phyloP scores from a whole-genome alignment of 768 basidiomycete species.

The Pleurotus ostreatus region DNA sequence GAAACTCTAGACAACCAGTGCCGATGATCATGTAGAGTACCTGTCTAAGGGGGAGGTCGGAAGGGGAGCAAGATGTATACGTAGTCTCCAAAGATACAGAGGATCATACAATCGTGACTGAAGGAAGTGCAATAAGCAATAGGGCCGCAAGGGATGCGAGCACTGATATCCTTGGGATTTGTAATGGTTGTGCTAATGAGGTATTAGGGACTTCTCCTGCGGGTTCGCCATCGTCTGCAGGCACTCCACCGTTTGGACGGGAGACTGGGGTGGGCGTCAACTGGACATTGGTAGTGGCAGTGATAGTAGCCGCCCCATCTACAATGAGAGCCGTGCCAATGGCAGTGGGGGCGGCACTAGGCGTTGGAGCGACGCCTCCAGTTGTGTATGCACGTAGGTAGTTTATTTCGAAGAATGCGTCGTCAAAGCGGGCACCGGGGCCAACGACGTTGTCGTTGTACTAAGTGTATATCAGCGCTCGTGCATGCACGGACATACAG shows the following conservation, averaged over 20 bases:
- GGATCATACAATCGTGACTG: no score
- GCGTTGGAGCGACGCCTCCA: not conserved
- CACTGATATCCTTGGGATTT: no score
- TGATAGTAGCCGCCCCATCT: not conserved
- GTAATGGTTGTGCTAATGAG: no score
- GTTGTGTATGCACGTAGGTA: conserved; percentile 44
- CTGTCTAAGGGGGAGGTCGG: no score
- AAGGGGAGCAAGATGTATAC: no score
- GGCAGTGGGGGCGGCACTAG: not conserved
- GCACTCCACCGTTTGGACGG: not conserved
- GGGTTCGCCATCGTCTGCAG: no score
- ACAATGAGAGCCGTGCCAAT: not conserved
- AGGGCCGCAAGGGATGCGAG: no score
- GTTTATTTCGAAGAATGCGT: conserved; percentile 63
- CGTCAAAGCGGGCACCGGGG: conserved; percentile 33
- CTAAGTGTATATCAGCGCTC: conserved; percentile 16
- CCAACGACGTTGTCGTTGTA: conserved; percentile 51
- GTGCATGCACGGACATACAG: not conserved
- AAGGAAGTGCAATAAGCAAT: no score
- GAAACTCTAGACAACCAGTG: no score
- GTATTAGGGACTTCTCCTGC: no score
- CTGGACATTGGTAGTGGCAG: not conserved
- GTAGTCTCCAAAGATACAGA: no score
- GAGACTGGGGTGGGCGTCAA: not conserved
- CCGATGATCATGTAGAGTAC: no score